Percentiles rank a stretch among this genome's conserved stretches.
Conservation (phyloP, 2,329 filamentous ascomycete genomes). For the Piedraia hortae region DNA sequence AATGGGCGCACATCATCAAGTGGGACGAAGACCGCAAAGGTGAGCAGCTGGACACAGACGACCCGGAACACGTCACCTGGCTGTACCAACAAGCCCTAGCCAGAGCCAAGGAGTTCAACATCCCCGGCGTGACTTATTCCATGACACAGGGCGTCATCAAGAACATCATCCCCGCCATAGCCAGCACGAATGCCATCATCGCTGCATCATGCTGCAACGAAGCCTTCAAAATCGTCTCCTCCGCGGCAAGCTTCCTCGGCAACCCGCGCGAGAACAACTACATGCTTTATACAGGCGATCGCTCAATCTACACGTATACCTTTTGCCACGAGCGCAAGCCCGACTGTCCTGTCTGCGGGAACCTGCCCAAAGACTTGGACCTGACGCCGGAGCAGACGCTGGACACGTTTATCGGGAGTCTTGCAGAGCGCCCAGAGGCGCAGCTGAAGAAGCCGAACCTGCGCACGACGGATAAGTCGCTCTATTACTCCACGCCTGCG, state of each 20-base stretch:
- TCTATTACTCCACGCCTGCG: constrained; percentile 71
- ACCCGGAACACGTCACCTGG: constrained; percentile 94
- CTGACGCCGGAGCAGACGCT: constrained; percentile 47
- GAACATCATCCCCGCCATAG: constrained; percentile 97
- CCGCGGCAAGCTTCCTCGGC: constrained; percentile 52
- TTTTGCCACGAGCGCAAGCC: constrained; percentile 85
- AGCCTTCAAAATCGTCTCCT: constrained; percentile 77
- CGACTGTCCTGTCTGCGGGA: constrained; percentile 85
- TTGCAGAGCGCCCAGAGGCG: constrained; percentile 60
- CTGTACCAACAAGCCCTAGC: constrained; percentile 60
- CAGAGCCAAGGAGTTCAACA: constrained; percentile 69
- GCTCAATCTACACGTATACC: constrained; percentile 87
- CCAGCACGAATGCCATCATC: constrained; percentile 89
- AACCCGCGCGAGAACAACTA: constrained; percentile 43
- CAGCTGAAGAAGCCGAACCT: constrained; percentile 88
- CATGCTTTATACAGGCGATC: constrained; percentile 98
- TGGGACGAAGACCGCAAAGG: constrained; percentile 54
- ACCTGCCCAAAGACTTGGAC: constrained; percentile 45
- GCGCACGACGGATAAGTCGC: constrained; percentile 48
- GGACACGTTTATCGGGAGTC: constrained; percentile 57
- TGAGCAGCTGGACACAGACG: constrained; percentile 71
- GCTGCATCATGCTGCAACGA: constrained; percentile 92
- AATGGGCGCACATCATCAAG: constrained; percentile 95
- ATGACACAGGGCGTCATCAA: constrained; percentile 95
- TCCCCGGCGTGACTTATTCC: constrained; percentile 75